phyloP scores from a whole-genome alignment of 2,329 filamentous ascomycete genomes.

The Dactylonectria estremocensis region DNA sequence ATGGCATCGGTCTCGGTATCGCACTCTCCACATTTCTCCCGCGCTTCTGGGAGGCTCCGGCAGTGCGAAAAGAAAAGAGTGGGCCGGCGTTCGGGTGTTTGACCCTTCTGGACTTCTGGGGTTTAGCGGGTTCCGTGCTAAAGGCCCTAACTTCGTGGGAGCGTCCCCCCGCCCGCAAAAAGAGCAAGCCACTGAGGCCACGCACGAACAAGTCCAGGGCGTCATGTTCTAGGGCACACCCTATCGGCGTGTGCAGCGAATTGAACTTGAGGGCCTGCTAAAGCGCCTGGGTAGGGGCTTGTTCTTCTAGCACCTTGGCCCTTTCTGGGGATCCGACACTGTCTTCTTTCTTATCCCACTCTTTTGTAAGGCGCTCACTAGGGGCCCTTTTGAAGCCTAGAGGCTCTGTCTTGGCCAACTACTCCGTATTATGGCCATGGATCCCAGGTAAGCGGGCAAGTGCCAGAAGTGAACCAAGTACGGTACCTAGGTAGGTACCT shows the following conservation, averaged over 20 bases:
- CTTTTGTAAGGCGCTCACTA: not conserved
- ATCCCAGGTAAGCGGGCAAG: not conserved
- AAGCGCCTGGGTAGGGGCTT: not conserved
- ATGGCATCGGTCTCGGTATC: slow-evolving; percentile 16
- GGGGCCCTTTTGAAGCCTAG: slow-evolving; percentile 16
- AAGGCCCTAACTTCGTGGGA: slow-evolving; percentile 4
- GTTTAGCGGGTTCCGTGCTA: slow-evolving; percentile 36
- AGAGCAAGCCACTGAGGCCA: not conserved
- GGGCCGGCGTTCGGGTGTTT: slow-evolving; percentile 38
- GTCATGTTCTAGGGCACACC: not conserved
- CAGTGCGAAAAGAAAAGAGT: slow-evolving; percentile 26
- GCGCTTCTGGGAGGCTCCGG: slow-evolving; percentile 30
- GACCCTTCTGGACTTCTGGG: slow-evolving; percentile 30
- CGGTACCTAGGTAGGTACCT: too few relatives aligned
- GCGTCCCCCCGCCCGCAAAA: not conserved
- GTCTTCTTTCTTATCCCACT: not conserved
- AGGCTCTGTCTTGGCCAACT: slow-evolving; percentile 3
- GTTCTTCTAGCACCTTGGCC: not conserved
- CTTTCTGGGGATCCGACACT: not conserved
- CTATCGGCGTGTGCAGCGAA: not conserved
- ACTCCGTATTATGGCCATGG: too few relatives aligned
- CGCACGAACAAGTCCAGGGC: not conserved
- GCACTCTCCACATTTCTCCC: not conserved
- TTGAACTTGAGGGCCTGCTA: not conserved
- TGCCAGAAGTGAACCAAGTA: too few relatives aligned